phyloP scores from a whole-genome alignment of 768 basidiomycete genomes.

The Mycena maculata region DNA sequence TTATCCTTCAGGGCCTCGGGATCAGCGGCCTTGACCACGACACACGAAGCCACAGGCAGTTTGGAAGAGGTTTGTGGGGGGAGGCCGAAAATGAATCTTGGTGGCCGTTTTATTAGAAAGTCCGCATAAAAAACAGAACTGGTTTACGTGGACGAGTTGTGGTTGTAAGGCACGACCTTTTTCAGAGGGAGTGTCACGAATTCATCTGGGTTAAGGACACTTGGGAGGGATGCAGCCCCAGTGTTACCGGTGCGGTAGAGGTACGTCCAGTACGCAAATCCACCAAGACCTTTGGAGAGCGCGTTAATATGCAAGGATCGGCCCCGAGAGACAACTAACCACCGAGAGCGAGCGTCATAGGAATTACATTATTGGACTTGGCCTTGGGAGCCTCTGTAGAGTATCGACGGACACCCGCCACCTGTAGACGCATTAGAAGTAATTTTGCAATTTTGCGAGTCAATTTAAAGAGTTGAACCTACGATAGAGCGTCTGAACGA shows the following conservation, averaged over 20 bases:
- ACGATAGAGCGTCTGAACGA: background rate
- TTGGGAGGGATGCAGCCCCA: constrained; percentile 36
- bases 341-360: constrained; percentile 60
- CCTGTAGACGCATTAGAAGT: constrained; percentile 14
- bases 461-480: constrained; percentile 10
- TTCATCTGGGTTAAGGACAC: constrained; percentile 76
- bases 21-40: constrained; percentile 81
- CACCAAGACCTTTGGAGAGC: constrained; percentile 59
- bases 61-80: constrained; percentile 83
- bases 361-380: constrained; percentile 52
- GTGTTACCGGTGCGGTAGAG: constrained; percentile 47
- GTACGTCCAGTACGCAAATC: constrained; percentile 63
- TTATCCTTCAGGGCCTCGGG: constrained; percentile 70
- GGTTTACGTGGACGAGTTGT: constrained; percentile 84
- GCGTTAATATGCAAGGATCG: constrained; percentile 28
- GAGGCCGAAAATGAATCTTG: constrained; percentile 83
- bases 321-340: background rate
- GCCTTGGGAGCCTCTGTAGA: constrained; percentile 58
- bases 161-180: constrained; percentile 87
- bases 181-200: constrained; percentile 87
- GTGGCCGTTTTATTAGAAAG: constrained; percentile 3
- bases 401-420: constrained; percentile 24
- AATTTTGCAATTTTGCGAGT: background rate
- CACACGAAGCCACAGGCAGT: constrained; percentile 81
- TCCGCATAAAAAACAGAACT: background rate